Evolutionary conservation across 2,329 filamentous ascomycete genomes (phyloP).

Genomic region (Grosmannia clavigera): DNA sequence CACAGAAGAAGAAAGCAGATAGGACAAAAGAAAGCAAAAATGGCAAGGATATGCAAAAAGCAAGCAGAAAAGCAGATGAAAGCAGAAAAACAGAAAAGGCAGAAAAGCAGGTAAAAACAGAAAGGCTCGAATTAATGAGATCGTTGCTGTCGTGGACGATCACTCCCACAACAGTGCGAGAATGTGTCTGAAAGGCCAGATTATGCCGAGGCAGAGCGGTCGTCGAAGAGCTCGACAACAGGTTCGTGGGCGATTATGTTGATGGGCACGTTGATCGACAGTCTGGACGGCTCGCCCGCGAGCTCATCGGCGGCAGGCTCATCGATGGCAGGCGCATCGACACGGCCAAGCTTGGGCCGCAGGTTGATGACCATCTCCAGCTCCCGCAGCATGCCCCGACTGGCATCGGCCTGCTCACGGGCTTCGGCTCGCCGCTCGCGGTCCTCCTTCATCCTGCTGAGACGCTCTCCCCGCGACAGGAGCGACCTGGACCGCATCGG

Average conservation of each 20-base stretch:
- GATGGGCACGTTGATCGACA: too few species aligned
- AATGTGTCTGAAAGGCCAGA: neutral
- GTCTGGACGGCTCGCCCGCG: neutral
- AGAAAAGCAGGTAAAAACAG: neutral
- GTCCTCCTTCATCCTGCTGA: slow-evolving; percentile 80
- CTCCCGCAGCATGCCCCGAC: slow-evolving; percentile 81
- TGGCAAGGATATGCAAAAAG: neutral
- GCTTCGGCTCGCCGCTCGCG: slow-evolving; percentile 59
- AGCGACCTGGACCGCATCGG: slow-evolving; percentile 50
- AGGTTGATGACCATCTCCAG: slow-evolving; percentile 75
- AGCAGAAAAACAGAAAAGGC: neutral
- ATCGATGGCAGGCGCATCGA: neutral
- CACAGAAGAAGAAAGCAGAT: neutral
- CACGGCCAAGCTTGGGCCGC: slow-evolving; percentile 8
- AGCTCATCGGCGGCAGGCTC: too few species aligned
- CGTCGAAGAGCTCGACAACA: neutral
- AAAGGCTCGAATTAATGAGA: neutral
- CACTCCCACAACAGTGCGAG: neutral
- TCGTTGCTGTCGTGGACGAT: slow-evolving; percentile 4
- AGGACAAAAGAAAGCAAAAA: neutral
- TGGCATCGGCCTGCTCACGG: slow-evolving; percentile 67
- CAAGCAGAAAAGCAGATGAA: neutral
- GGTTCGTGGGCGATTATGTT: too few species aligned
- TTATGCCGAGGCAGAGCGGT: neutral
- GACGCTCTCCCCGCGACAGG: slow-evolving; percentile 75